Conservation (phyloP, 495 filamentous ascomycete species). For the Lophiostoma macrostomum region DNA sequence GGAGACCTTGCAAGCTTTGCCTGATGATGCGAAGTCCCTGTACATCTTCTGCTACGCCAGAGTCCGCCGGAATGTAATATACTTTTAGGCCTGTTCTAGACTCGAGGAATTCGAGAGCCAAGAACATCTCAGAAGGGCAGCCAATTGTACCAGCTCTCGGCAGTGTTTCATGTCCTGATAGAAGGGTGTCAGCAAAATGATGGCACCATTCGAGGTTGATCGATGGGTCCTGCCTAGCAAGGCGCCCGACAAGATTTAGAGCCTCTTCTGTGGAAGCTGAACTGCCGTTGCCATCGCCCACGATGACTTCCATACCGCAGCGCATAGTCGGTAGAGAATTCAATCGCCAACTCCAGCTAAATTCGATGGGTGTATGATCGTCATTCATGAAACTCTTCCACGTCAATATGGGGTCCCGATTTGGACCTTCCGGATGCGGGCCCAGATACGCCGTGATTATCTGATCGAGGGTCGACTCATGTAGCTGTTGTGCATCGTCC, state of each 20-base stretch:
- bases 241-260: neutral
- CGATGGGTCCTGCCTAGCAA: too few species aligned
- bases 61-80: neutral
- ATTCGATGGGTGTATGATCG: conserved; percentile 41
- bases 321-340: conserved; percentile 32
- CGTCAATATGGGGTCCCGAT: neutral
- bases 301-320: conserved; percentile 40
- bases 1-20: neutral
- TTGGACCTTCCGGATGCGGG: neutral
- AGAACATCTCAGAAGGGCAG: neutral
- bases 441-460: too few species aligned
- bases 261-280: conserved; percentile 36
- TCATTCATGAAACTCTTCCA: conserved; percentile 47
- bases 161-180: neutral
- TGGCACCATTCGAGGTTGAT: too few species aligned
- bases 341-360: conserved; percentile 41
- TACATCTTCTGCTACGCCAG: neutral
- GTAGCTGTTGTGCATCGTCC: too few species aligned
- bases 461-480: too few species aligned
- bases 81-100: neutral
- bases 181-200: conserved; percentile 17
- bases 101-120: neutral
- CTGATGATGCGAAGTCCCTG: neutral
- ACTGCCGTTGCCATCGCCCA: too few species aligned
- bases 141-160: neutral